These are phyloP conservation scores for Phalaenopsis hybrid DNA, from an alignment of 116 monocot genomes.

Conservation along the genomic window DNA sequence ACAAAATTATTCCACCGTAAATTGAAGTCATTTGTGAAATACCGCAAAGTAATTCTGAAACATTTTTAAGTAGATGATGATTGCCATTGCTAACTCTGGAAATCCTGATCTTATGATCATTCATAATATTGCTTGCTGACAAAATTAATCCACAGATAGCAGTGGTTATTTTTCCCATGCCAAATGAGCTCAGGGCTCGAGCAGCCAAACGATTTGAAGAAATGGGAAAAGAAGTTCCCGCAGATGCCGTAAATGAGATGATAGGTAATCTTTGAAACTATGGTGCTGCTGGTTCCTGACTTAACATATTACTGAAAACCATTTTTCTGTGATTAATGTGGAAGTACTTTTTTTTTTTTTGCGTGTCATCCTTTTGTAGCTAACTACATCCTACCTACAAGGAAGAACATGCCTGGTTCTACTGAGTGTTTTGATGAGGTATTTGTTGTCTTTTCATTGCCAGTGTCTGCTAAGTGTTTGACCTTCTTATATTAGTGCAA, in stretches of 20 bases:
- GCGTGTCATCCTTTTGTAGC: conserved; percentile 26
- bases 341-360: neutral
- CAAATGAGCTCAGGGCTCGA: conserved; percentile 43
- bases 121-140: neutral
- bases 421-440: conserved; percentile 68
- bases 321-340: neutral
- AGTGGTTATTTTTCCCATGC: conserved; percentile 55
- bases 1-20: conserved; percentile 21
- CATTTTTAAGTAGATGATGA: neutral
- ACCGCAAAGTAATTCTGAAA: conserved; percentile 35
- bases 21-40: conserved; percentile 41
- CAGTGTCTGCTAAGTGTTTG: neutral
- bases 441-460: conserved; percentile 8
- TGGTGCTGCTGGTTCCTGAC: neutral
- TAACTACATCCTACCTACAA: conserved; percentile 48
- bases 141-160: conserved; percentile 34
- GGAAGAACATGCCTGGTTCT: conserved; percentile 40
- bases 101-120: neutral
- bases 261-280: conserved; percentile 30
- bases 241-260: conserved; percentile 75
- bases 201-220: conserved; percentile 44
- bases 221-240: conserved; percentile 87
- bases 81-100: neutral
- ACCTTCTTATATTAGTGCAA: neutral
- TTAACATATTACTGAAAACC: neutral